Evolutionary conservation across 805 yeast genomes (phyloP).

Genomic region (Wickerhamomyces strasburgensis): DNA sequence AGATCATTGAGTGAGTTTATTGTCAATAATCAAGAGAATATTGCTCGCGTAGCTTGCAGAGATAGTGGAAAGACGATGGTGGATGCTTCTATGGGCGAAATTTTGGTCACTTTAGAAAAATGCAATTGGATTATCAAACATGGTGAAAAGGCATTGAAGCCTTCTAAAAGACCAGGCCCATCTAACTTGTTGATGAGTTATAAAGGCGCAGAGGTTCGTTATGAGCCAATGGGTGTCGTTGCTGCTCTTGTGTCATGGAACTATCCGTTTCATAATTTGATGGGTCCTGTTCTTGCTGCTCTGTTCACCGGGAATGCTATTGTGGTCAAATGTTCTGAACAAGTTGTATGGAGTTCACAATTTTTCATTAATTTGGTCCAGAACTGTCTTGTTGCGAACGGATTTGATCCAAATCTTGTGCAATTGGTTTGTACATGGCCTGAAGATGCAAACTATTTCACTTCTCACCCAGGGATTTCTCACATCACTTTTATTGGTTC

Average conservation of each 20-base stretch:
- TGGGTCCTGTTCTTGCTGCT: conserved; percentile 90
- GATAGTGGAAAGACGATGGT: conserved; percentile 95
- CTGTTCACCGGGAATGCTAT: conserved; percentile 89
- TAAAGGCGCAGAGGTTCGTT: conserved; percentile 89
- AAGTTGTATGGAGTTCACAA: conserved; percentile 90
- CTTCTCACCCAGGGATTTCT: conserved; percentile 73
- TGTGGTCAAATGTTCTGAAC: conserved; percentile 91
- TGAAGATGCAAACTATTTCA: conserved; percentile 78
- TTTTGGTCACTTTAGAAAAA: conserved; percentile 91
- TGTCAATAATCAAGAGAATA: conserved; percentile 73
- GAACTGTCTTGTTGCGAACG: conserved; percentile 67
- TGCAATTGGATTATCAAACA: conserved; percentile 82
- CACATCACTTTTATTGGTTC: conserved; percentile 96
- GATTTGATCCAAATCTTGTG: conserved; percentile 74
- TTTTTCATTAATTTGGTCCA: conserved; percentile 71
- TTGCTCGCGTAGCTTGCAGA: conserved; percentile 90
- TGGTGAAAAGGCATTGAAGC: conserved; percentile 63
- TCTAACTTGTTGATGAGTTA: conserved; percentile 79
- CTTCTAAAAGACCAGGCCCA: conserved; percentile 80
- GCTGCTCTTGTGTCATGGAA: conserved; percentile 95
- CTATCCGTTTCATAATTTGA: conserved; percentile 89
- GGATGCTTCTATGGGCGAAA: conserved; percentile 96
- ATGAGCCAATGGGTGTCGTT: conserved; percentile 85
- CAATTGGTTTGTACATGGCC: conserved; percentile 90
- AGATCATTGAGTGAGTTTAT: conserved; percentile 68